Conservation (phyloP, 257 asterid species). For the Verbascum thapsus region DNA sequence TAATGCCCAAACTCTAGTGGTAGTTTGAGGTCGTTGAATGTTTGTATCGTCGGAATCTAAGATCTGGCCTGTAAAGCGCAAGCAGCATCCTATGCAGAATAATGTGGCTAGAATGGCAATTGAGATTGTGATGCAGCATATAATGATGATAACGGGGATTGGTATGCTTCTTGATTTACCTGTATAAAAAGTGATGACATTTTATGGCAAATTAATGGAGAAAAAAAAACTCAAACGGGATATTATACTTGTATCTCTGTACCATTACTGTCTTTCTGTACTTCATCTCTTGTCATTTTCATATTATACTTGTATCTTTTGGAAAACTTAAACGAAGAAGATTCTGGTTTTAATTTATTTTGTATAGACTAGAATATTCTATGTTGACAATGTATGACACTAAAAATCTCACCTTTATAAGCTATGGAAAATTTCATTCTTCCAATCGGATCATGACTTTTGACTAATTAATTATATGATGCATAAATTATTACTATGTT, state of each 20-base stretch:
- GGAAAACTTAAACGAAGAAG: too few species aligned
- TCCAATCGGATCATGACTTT: slow-evolving; percentile 9
- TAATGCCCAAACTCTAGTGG: slow-evolving; percentile 16
- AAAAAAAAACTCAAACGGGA: too few species aligned
- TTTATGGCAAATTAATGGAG: too few species aligned
- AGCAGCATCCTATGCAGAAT: slow-evolving; percentile 31
- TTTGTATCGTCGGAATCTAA: not conserved
- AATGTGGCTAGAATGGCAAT: slow-evolving; percentile 15
- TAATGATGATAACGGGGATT: slow-evolving; percentile 14
- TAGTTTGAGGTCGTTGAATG: not conserved
- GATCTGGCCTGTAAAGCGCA: not conserved
- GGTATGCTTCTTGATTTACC: slow-evolving; percentile 19
- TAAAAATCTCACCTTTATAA: too few species aligned
- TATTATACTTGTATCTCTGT: too few species aligned
- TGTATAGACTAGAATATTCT: too few species aligned
- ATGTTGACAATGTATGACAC: slow-evolving; percentile 17
- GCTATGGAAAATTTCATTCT: slow-evolving; percentile 1
- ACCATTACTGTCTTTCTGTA: too few species aligned
- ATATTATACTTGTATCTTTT: too few species aligned
- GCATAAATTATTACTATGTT: slow-evolving; percentile 8
- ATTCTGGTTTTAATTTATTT: too few species aligned
- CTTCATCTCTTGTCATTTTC: too few species aligned
- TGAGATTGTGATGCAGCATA: slow-evolving; percentile 25
- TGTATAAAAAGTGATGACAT: too few species aligned
- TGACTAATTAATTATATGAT: not conserved